phyloP scores from a whole-genome alignment of 2,329 filamentous ascomycete genomes.

The Alternaria metachromatica region DNA sequence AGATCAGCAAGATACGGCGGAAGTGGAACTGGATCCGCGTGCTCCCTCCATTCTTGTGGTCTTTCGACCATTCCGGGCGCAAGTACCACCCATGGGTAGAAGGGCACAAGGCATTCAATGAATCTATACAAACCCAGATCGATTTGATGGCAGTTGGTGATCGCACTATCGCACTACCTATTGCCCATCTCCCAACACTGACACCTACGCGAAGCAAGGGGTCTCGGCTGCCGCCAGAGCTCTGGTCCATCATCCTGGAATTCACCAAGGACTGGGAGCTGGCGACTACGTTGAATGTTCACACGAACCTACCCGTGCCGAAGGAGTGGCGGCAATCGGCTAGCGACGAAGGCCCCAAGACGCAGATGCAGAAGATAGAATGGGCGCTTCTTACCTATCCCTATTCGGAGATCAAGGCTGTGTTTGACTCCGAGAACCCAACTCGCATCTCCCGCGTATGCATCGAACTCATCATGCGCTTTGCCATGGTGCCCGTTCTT shows the following conservation, averaged over 20 bases:
- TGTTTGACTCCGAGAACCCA: slow-evolving; percentile 73
- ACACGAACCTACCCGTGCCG: slow-evolving; percentile 77
- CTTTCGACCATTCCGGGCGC: slow-evolving; percentile 66
- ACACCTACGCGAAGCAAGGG: slow-evolving; percentile 47
- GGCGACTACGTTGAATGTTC: slow-evolving; percentile 79
- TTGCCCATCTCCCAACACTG: slow-evolving; percentile 42
- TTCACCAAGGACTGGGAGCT: slow-evolving; percentile 90
- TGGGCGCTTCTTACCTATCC: slow-evolving; percentile 81
- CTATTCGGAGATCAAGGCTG: slow-evolving; percentile 73
- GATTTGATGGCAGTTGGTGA: slow-evolving; percentile 77
- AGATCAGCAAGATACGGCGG: slow-evolving; percentile 79
- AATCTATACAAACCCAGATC: slow-evolving; percentile 77
- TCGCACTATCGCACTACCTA: slow-evolving; percentile 59
- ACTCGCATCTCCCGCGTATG: slow-evolving; percentile 80
- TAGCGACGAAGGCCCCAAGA: slow-evolving; percentile 69
- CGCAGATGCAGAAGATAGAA: slow-evolving; percentile 80
- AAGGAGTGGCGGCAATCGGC: slow-evolving; percentile 72
- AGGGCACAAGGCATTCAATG: slow-evolving; percentile 72
- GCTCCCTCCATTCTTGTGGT: slow-evolving; percentile 82
- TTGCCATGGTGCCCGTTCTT: slow-evolving; percentile 80
- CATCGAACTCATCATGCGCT: slow-evolving; percentile 90
- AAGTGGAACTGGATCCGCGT: slow-evolving; percentile 90
- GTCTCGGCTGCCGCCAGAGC: slow-evolving; percentile 73
- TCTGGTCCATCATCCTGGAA: slow-evolving; percentile 89
- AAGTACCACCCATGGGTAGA: slow-evolving; percentile 59